Base-by-base conservation (phyloP, 1,284 basidiomycete species). In the Sporisorium scitamineum region DNA sequence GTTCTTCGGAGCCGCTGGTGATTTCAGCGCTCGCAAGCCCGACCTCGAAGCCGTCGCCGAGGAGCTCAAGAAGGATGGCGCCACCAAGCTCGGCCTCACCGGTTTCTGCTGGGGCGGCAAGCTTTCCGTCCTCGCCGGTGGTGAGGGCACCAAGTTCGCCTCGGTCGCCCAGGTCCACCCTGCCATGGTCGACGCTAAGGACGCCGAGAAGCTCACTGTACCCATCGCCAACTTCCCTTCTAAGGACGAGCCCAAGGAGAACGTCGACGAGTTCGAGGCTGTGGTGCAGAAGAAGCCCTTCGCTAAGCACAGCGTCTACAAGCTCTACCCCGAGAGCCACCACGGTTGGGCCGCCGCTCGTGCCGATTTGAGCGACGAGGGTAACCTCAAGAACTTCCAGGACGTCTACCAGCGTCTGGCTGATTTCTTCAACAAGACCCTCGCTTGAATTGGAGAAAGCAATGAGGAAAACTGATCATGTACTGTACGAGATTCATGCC, bases 331-430 rank as follows among this genome's bases (percentile, higher is more conserved):
- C n/a, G 79, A 85, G 52, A 62, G 69, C 58, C 57, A 64, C 82
- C 91, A 92, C 81, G 91, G 91, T 42, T 92, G 90, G 88, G 91
- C 91, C 5, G 91, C 90, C 9, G 91, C 91, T 3, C 88, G 91
- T 53, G 91, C 89, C 1, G 86, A 92, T 80, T 87, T 92, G 54
- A 87, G 89, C 48, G 87, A 92, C 64, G 82, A 88, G 34, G 89
- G 90, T 70, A 92, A 91, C 86, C 88, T 88, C 78, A 89, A 89
- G 84, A 89, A 90, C 88, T 92, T 86, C 81, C 89, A 91, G 80
- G 90, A 91, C 70, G 87, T 92, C 32, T 92, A 92, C 84, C 84
- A 86, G 45, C 71, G 77, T 10, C 41, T 79, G 29, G 69, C 69
- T 26, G 69, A 78, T 34, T 81, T 79, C 54, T 79, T 79, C 64